Conservation (phyloP, 177 flowering plant genomes). For the Telopea speciosissima region DNA sequence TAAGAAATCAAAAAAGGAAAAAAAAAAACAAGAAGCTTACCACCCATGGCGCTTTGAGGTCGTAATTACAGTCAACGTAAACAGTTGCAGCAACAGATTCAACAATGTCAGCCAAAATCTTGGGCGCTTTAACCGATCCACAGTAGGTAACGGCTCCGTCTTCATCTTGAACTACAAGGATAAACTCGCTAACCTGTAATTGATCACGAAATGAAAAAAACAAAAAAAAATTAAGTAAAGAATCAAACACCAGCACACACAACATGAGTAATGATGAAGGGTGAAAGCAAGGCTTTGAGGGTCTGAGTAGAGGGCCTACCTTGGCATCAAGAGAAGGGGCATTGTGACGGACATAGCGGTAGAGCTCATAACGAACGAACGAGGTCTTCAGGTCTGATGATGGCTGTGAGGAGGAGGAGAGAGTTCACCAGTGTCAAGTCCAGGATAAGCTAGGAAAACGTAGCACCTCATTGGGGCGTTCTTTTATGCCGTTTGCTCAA, state of each 20-base stretch:
- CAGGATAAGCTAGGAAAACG: too few species aligned
- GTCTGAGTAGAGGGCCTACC: conserved; percentile 25
- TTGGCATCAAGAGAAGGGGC: conserved; percentile 39
- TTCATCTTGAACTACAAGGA: conserved; percentile 36
- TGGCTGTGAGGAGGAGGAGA: background rate
- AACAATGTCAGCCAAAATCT: conserved; percentile 77
- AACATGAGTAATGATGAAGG: too few species aligned
- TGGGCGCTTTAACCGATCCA: conserved; percentile 72
- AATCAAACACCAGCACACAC: background rate
- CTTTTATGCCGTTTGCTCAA: too few species aligned
- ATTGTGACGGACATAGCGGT: conserved; percentile 44
- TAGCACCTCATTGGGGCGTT: too few species aligned
- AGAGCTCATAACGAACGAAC: conserved; percentile 57
- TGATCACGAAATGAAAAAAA: background rate
- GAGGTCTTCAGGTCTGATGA: conserved; percentile 26
- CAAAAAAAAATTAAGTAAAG: too few species aligned
- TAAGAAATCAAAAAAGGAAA: background rate
- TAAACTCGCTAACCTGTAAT: conserved; percentile 58
- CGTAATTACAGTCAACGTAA: conserved; percentile 54
- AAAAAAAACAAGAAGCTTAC: conserved; percentile 17
- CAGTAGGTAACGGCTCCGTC: conserved; percentile 33
- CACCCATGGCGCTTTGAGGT: conserved; percentile 53
- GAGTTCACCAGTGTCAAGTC: background rate
- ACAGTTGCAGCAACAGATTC: conserved; percentile 80
- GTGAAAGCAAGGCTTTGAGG: too few species aligned